These are phyloP conservation scores for Leccinellum luteum DNA, from an alignment of 768 basidiomycete genomes.

Conservation along the genomic window DNA sequence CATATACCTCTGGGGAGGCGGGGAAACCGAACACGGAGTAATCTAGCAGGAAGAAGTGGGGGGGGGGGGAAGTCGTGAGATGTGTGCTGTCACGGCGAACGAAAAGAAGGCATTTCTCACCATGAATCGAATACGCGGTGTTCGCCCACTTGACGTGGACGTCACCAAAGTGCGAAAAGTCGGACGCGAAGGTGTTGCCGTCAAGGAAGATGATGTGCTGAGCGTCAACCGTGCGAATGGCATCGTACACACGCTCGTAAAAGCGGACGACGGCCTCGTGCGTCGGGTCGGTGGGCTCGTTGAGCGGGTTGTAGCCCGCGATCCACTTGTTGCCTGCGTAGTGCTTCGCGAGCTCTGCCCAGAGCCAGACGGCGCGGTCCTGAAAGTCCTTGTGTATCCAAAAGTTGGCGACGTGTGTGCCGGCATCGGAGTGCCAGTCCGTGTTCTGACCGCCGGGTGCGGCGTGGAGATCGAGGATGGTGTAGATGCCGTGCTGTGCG, in stretches of 20 bases:
- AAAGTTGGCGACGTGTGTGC: constrained; percentile 68
- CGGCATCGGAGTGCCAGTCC: constrained; percentile 80
- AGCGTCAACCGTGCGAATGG: constrained; percentile 68
- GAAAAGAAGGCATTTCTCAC: constrained; percentile 25
- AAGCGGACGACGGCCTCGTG: constrained; percentile 63
- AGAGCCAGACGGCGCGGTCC: constrained; percentile 73
- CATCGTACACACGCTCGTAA: constrained; percentile 65
- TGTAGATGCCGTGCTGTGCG: constrained; percentile 71
- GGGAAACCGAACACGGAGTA: constrained; percentile 65
- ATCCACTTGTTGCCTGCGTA: constrained; percentile 81
- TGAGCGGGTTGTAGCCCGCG: constrained; percentile 83
- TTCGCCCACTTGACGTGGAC: constrained; percentile 63
- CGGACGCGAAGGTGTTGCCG: constrained; percentile 80
- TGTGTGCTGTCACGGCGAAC: not conserved
- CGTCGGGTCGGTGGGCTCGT: constrained; percentile 72
- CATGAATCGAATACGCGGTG: constrained; percentile 76
- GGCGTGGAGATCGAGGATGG: constrained; percentile 79
- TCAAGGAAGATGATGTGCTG: constrained; percentile 78
- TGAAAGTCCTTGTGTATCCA: constrained; percentile 87
- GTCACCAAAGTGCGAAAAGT: constrained; percentile 72
- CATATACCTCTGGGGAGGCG: constrained; percentile 51
- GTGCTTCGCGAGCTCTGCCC: constrained; percentile 71
- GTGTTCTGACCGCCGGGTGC: constrained; percentile 73
- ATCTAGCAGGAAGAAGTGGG: too few relatives aligned
- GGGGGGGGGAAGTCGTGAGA: not conserved